A percentile compares a stretch with the other conserved stretches of the same genome.
phyloP scores from a whole-genome alignment of 2,329 filamentous ascomycete species.

The Ophiobolus disseminans region DNA sequence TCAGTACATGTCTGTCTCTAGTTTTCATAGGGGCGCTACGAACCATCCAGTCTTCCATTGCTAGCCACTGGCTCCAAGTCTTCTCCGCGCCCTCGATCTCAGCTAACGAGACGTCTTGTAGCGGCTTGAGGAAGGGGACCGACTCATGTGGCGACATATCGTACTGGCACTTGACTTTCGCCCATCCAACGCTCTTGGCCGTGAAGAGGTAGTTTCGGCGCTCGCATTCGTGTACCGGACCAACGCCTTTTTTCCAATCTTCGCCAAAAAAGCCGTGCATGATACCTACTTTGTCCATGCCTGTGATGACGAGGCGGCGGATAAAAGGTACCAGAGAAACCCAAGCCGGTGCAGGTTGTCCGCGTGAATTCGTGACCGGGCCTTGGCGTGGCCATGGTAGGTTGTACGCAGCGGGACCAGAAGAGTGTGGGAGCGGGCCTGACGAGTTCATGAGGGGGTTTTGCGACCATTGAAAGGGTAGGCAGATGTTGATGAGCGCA shows the following conservation, averaged over 20 bases:
- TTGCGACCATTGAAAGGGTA: conserved; percentile 78
- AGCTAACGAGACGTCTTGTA: conserved; percentile 76
- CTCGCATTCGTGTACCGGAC: conserved; percentile 85
- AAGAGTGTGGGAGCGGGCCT: conserved; percentile 38
- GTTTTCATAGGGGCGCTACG: too few relatives aligned
- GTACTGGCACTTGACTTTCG: conserved; percentile 86
- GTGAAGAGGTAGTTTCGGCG: conserved; percentile 94
- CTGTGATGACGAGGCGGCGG: conserved; percentile 86
- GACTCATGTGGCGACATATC: conserved; percentile 84
- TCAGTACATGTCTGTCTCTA: too few relatives aligned
- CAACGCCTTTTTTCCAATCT: conserved; percentile 81
- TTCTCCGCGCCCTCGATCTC: conserved; percentile 85
- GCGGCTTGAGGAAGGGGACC: conserved; percentile 83
- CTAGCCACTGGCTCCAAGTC: conserved; percentile 92
- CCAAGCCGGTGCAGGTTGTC: conserved; percentile 50
- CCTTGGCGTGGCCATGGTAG: conserved; percentile 52
- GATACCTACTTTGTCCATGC: conserved; percentile 86
- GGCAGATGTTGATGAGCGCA: conserved; percentile 87
- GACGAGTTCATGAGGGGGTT: conserved; percentile 56
- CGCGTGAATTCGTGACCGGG: conserved; percentile 47
- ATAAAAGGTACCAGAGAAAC: conserved; percentile 87
- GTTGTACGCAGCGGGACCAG: conserved; percentile 44
- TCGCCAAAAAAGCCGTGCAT: conserved; percentile 97
- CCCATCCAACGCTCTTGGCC: conserved; percentile 90
- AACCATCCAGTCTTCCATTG: conserved; percentile 99